Evolutionary conservation across 225 moss, liverwort and hornwort species (phyloP).

Genomic region (Polytrichum formosum): DNA sequence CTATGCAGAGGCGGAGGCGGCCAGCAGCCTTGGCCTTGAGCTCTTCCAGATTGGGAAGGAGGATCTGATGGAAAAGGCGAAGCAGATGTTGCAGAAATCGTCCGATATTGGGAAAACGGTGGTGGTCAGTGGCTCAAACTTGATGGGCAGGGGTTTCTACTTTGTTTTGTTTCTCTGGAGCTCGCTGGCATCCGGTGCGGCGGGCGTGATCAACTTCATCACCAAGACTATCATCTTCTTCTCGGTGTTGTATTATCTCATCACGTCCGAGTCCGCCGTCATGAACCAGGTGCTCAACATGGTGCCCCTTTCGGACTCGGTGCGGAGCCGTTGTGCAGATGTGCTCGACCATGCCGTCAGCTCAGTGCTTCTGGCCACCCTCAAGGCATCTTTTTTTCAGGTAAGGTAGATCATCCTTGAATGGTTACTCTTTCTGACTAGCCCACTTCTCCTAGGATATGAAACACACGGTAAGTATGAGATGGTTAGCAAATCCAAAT

Average conservation of each 20-base stretch:
- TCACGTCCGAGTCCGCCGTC: constrained; percentile 72
- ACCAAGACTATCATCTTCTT: constrained; percentile 80
- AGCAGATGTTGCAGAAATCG: constrained; percentile 64
- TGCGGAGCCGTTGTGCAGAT: constrained; percentile 65
- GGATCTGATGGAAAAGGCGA: constrained; percentile 68
- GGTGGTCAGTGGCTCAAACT: constrained; percentile 65
- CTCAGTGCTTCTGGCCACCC: constrained; percentile 74
- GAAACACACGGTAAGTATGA: no score
- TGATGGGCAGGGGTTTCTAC: constrained; percentile 69
- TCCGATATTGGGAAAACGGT: constrained; percentile 76
- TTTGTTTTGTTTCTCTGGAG: constrained; percentile 66
- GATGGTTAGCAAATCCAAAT: no score
- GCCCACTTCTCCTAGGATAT: no score
- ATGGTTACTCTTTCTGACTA: no score
- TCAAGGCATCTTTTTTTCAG: constrained; percentile 75
- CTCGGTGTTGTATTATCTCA: constrained; percentile 84
- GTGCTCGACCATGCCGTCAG: constrained; percentile 93
- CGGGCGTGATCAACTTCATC: constrained; percentile 65
- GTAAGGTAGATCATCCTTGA: constrained; percentile 9
- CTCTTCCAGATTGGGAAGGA: constrained; percentile 75
- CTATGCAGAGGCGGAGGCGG: constrained; percentile 55
- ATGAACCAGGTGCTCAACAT: constrained; percentile 88
- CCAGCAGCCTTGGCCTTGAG: constrained; percentile 63
- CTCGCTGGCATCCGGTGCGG: constrained; percentile 81
- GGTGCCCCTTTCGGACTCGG: constrained; percentile 80